Evolutionary conservation across 352 stramenopile genomes (phyloP).

Genomic region (Globisporangium ultimum): DNA sequence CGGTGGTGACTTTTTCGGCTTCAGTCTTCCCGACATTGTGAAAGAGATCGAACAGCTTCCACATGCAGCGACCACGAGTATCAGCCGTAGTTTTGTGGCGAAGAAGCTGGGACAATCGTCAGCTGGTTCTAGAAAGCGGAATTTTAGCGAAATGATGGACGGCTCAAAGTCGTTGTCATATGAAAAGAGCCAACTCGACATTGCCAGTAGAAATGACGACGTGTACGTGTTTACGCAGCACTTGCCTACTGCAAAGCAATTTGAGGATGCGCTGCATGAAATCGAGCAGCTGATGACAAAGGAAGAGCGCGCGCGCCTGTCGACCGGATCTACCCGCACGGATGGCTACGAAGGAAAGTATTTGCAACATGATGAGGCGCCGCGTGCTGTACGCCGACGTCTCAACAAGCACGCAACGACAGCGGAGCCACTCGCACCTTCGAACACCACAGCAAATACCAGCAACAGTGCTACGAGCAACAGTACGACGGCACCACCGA

Average conservation of each 20-base stretch:
- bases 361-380: slow-evolving; percentile 16
- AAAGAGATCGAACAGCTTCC: slow-evolving; percentile 70
- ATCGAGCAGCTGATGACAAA: slow-evolving; percentile 77
- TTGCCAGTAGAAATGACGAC: slow-evolving; percentile 27
- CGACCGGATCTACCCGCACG: slow-evolving; percentile 80
- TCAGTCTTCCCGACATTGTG: slow-evolving; percentile 63
- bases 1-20: slow-evolving; percentile 82
- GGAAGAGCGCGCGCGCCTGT: slow-evolving; percentile 81
- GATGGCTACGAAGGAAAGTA: slow-evolving; percentile 74
- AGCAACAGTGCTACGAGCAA: slow-evolving; percentile 10
- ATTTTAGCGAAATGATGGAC: slow-evolving; percentile 21
- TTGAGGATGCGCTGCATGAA: slow-evolving; percentile 78
- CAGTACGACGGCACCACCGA: not conserved
- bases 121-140: slow-evolving; percentile 23
- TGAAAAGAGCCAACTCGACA: slow-evolving; percentile 11
- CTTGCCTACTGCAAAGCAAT: slow-evolving; percentile 61
- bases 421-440: slow-evolving; percentile 8
- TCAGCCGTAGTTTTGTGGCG: slow-evolving; percentile 41
- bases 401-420: slow-evolving; percentile 45
- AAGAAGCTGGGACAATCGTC: slow-evolving; percentile 12
- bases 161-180: not conserved
- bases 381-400: slow-evolving; percentile 17
- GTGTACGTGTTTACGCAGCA: slow-evolving; percentile 87
- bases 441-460: not conserved
- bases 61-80: slow-evolving; percentile 63